Conservation (phyloP, 129 eudicot genomes). For the Erigeron canadensis region DNA sequence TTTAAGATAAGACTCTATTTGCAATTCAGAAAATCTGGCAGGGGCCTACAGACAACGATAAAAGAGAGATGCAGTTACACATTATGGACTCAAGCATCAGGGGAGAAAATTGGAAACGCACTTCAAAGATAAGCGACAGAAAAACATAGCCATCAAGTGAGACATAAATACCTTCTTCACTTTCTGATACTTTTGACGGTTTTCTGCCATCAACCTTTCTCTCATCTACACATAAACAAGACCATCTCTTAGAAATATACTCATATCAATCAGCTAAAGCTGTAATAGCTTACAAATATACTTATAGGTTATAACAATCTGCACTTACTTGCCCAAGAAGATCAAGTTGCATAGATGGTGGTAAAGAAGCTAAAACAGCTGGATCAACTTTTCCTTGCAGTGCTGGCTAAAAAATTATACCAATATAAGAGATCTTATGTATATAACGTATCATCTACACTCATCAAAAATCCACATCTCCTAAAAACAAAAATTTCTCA, state of each 20-base stretch:
- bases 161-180: constrained; percentile 61
- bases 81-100: background rate
- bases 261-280: background rate
- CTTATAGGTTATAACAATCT: background rate
- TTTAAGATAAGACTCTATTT: constrained; percentile 87
- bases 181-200: constrained; percentile 89
- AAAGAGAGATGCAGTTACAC: constrained; percentile 5
- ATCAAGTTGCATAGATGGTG: constrained; percentile 99
- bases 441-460: background rate
- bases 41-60: constrained; percentile 55
- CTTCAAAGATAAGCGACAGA: no score
- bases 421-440: background rate
- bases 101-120: background rate
- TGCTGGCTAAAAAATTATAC: constrained; percentile 62
- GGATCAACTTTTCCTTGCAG: constrained; percentile 68
- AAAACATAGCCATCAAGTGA: constrained; percentile 8
- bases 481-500: constrained; percentile 25
- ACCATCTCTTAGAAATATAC: background rate
- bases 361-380: constrained; percentile 85
- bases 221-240: constrained; percentile 63
- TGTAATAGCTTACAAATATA: constrained; percentile 6
- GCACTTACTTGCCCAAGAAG: constrained; percentile 83
- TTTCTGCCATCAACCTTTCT: constrained; percentile 98
- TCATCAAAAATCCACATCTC: background rate
- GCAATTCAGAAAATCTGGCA: constrained; percentile 84